Base-by-base conservation (phyloP, 2,329 filamentous ascomycete species). In the Chrysoporthe puriensis region DNA sequence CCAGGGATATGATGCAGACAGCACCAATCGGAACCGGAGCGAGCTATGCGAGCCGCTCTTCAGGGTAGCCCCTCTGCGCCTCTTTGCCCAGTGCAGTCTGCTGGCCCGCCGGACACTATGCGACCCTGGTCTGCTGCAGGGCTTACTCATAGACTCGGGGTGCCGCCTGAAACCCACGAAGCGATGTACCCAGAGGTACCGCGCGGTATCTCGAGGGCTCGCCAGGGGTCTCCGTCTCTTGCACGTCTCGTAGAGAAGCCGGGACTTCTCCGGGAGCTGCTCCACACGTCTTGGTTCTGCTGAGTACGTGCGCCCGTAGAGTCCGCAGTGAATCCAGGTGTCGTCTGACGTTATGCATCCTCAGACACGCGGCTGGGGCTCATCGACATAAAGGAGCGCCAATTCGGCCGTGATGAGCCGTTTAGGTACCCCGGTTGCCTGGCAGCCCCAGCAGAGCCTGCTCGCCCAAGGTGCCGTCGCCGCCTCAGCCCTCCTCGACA, bases 81-180 rank as follows among this genome's bases (percentile, higher is more conserved):
- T 50, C 26, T 34, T 46, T n/a, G 26, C 14, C 21, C 26, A 21
- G 26, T 44, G 44, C 32, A 48, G n/a, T 50, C 18, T 50, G 44
- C 59, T 50, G 8, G 57, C 8, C 32, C 5, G 3, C 21, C 11
- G 7, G 21, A 40, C 26, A 16, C 56, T 62, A 8, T 36, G 34
- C 21, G 9, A 32, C 40, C 34, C n/a, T 21, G 57, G 56, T 18
- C 26, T 32, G 13, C 44, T 62, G 44, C 59, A 62, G 26, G 43
- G 59, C 59, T 62, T 62, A 62, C 59, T 62, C 59, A 62, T 32
- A 46, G 59, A 16, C 44, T 32, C 59, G 26, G 32, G 56, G 9
- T n/a, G 11, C 26, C 43, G 40, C 40, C 43, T 32, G 21, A 26
- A n/a, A 40, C 13, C 9, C 1, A 9, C 32, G 9, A 21, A 21